Conservation (phyloP, 495 filamentous ascomycete species). For the Daldinia concentrica region DNA sequence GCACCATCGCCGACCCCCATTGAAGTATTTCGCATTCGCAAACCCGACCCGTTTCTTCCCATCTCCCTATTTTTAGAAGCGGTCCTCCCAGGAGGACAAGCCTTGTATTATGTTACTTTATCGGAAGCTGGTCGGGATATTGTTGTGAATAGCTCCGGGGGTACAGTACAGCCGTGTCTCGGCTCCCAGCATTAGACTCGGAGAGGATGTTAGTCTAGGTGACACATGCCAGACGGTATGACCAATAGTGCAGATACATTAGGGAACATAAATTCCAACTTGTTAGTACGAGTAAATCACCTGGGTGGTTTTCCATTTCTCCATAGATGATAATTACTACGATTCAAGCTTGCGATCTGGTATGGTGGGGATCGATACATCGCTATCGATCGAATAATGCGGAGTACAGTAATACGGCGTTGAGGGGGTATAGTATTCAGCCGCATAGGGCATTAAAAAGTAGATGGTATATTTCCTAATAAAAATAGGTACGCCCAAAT, state of each 20-base stretch:
- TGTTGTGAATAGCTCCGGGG: neutral
- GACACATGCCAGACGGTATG: neutral
- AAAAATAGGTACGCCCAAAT: neutral
- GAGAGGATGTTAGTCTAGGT: neutral
- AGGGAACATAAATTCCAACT: too few relatives aligned
- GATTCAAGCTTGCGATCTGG: neutral
- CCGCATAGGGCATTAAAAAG: neutral
- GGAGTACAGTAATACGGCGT: neutral
- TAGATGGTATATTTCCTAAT: slow-evolving; percentile 34
- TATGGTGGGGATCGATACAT: neutral
- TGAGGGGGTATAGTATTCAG: neutral
- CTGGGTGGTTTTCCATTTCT: neutral
- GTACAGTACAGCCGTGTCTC: slow-evolving; percentile 8
- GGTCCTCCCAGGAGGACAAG: neutral
- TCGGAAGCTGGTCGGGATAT: slow-evolving; percentile 1
- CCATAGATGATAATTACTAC: neutral
- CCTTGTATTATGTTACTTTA: neutral
- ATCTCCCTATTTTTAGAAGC: neutral
- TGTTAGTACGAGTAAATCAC: neutral
- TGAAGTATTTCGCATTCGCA: neutral
- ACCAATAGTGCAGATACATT: neutral
- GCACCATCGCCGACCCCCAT: too few relatives aligned
- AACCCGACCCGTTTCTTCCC: neutral
- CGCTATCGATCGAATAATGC: neutral
- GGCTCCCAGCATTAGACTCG: neutral